Conservation (phyloP, 495 filamentous ascomycete species). For the Lindgomyces ingoldianus region DNA sequence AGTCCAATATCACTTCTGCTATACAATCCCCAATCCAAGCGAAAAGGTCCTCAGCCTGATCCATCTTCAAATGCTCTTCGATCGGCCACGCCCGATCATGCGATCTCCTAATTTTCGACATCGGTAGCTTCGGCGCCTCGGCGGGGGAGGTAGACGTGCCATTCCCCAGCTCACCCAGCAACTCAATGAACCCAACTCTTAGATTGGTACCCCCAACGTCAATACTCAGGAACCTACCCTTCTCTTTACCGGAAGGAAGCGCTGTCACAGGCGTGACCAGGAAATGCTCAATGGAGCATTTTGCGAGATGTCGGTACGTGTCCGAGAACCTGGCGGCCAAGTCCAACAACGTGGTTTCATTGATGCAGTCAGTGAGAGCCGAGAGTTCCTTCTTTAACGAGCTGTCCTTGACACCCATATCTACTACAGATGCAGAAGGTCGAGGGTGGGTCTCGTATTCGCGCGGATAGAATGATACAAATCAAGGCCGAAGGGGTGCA, state of each 20-base stretch:
- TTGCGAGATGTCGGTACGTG: conserved; percentile 64
- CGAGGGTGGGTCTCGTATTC: not conserved
- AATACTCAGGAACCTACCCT: conserved; percentile 72
- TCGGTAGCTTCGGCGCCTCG: not conserved
- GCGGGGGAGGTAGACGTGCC: conserved; percentile 10
- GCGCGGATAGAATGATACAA: not conserved
- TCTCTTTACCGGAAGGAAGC: conserved; percentile 62
- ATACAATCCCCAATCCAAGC: conserved; percentile 78
- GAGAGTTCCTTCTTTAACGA: not conserved
- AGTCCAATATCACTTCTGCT: conserved; percentile 65
- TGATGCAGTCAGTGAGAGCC: conserved; percentile 26
- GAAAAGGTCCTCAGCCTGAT: conserved; percentile 74
- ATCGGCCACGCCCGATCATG: conserved; percentile 78
- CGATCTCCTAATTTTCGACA: conserved; percentile 54
- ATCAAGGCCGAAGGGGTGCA: not conserved
- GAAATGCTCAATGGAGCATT: conserved; percentile 69
- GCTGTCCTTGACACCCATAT: not conserved
- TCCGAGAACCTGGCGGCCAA: conserved; percentile 63
- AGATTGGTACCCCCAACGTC: conserved; percentile 83
- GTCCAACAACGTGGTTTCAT: conserved; percentile 48
- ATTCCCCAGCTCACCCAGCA: conserved; percentile 51
- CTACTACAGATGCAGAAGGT: not conserved
- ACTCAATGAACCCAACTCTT: conserved; percentile 74
- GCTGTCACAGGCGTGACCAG: conserved; percentile 77
- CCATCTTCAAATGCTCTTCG: conserved; percentile 73